These are phyloP conservation scores for Agaricus blazei DNA, from an alignment of 768 basidiomycete genomes.

Conservation along the genomic window DNA sequence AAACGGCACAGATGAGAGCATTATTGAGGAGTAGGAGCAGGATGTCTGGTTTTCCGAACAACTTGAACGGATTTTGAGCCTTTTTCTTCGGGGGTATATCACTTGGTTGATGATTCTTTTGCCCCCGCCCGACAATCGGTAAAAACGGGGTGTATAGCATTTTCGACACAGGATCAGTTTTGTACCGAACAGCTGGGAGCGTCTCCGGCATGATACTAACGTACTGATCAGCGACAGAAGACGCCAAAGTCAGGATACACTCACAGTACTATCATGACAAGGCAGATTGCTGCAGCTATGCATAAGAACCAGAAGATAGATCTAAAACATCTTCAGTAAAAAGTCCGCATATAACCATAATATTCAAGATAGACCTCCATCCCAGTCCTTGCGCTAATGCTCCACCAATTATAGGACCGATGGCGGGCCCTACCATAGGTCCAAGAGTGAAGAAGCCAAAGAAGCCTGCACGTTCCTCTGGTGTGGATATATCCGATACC, in stretches of 20 bases:
- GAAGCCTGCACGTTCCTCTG: constrained; percentile 70
- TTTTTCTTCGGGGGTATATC: constrained; percentile 29
- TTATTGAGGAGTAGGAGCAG: constrained; percentile 46
- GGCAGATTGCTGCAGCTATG: constrained; percentile 41
- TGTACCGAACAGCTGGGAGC: constrained; percentile 47
- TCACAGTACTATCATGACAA: constrained; percentile 44
- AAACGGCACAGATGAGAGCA: constrained; percentile 48
- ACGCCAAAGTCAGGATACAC: constrained; percentile 13
- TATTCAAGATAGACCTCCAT: constrained; percentile 46
- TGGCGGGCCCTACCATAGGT: constrained; percentile 63
- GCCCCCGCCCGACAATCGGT: constrained; percentile 33
- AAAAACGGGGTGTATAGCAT: constrained; percentile 50
- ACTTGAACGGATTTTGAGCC: constrained; percentile 49
- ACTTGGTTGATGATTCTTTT: constrained; percentile 12
- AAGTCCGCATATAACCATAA: neutral
- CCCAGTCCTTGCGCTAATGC: constrained; percentile 51
- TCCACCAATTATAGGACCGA: constrained; percentile 60
- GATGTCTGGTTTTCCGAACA: constrained; percentile 54
- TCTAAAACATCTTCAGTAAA: constrained; percentile 19
- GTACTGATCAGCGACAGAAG: constrained; percentile 14
- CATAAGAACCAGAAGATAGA: constrained; percentile 63
- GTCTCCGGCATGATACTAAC: constrained; percentile 50
- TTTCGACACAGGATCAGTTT: constrained; percentile 38
- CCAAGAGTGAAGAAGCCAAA: constrained; percentile 64
- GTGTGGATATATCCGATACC: constrained; percentile 71